Percentiles rank a stretch among this genome's conserved stretches.
Evolutionary conservation across 2,329 filamentous ascomycete genomes (phyloP).

Genomic region (Sporothrix mexicana): DNA sequence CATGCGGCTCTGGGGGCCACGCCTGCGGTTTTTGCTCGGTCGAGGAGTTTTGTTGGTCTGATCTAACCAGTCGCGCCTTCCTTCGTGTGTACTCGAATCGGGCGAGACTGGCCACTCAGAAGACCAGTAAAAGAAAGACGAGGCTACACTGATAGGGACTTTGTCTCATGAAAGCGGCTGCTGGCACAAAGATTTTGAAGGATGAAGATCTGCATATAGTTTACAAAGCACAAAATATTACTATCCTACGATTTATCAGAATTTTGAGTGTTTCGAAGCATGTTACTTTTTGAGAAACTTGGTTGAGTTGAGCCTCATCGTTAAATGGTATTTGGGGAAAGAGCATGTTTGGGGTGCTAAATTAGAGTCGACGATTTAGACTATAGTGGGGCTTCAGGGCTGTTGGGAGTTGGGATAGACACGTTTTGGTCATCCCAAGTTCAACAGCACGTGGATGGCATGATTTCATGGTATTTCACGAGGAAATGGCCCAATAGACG

Average conservation of each 20-base stretch:
- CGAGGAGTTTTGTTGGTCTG: not conserved
- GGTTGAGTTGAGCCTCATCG: not conserved
- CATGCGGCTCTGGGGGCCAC: not conserved
- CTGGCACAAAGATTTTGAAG: too few relatives aligned
- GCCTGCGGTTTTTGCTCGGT: not conserved
- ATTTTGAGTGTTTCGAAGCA: too few relatives aligned
- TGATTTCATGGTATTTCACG: not conserved
- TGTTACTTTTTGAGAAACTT: not conserved
- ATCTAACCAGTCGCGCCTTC: not conserved
- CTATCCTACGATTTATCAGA: too few relatives aligned
- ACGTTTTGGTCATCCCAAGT: too few relatives aligned
- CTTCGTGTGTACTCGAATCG: not conserved
- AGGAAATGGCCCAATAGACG: not conserved
- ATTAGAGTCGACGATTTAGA: conserved; percentile 19
- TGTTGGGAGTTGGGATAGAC: not conserved
- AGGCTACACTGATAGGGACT: not conserved
- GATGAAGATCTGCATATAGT: too few relatives aligned
- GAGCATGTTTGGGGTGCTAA: conserved; percentile 18
- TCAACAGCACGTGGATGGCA: not conserved
- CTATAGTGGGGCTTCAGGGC: conserved; percentile 6
- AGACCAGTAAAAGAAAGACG: conserved; percentile 2
- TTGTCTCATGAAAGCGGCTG: too few relatives aligned
- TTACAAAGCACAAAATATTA: too few relatives aligned
- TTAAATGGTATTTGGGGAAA: conserved; percentile 15
- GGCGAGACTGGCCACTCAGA: conserved; percentile 20